phyloP scores from a whole-genome alignment of 2,329 filamentous ascomycete species.

The Neonectria neomacrospora region DNA sequence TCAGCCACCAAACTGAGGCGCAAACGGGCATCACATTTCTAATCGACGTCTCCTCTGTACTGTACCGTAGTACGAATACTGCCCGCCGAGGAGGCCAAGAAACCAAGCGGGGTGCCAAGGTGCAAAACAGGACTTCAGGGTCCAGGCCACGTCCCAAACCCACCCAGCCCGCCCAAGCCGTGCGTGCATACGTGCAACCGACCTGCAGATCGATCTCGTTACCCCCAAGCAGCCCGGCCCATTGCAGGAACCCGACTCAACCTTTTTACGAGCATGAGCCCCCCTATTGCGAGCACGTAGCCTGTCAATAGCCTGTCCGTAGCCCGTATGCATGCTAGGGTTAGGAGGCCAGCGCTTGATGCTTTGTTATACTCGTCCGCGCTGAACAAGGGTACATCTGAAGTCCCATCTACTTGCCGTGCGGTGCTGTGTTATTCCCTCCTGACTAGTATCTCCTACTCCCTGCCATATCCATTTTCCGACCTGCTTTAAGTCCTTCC shows the following conservation, averaged over 20 bases:
- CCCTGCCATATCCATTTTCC: background rate
- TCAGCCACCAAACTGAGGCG: slow-evolving; percentile 32
- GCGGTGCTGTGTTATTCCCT: background rate
- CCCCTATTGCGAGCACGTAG: slow-evolving; percentile 8
- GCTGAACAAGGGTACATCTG: slow-evolving; percentile 6
- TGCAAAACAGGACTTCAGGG: background rate
- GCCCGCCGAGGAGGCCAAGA: background rate
- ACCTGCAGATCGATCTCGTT: slow-evolving; percentile 26
- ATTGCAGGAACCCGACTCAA: slow-evolving; percentile 21
- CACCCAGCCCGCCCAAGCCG: slow-evolving; percentile 8
- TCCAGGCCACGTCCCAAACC: slow-evolving; percentile 18
- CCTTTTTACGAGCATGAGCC: slow-evolving; percentile 10
- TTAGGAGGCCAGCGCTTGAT: background rate
- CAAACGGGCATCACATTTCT: background rate
- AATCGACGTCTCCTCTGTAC: background rate
- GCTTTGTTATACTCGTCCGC: slow-evolving; percentile 12
- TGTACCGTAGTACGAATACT: background rate
- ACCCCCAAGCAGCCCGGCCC: slow-evolving; percentile 15
- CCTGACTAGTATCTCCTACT: background rate
- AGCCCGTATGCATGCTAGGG: slow-evolving; percentile 4
- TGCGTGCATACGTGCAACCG: slow-evolving; percentile 4
- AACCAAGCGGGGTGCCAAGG: background rate
- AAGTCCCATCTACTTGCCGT: slow-evolving; percentile 3
- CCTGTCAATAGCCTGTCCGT: background rate
- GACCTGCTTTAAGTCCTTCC: slow-evolving; percentile 2